Percentiles rank a stretch among this genome's conserved stretches.
Evolutionary conservation across 176 grass and related monocot species (phyloP).

Genomic region (Ampelocalamus luodianensis): DNA sequence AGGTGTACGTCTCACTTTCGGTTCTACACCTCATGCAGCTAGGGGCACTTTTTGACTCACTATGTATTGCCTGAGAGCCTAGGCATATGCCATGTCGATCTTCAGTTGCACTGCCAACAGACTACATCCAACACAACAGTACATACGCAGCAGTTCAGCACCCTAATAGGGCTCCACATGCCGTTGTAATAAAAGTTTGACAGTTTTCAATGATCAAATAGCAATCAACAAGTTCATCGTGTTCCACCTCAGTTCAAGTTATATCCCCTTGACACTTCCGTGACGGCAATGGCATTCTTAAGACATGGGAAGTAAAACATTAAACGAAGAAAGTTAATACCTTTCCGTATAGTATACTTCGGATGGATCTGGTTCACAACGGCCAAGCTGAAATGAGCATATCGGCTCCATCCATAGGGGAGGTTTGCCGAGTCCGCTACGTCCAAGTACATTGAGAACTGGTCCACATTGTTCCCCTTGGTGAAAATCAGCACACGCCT

Average conservation of each 20-base stretch:
- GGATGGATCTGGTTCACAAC: conserved; percentile 86
- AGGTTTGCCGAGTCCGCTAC: conserved; percentile 79
- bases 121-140: conserved; percentile 12
- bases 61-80: not conserved
- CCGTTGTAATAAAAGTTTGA: not conserved
- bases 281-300: not conserved
- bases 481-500: conserved; percentile 96
- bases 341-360: conserved; percentile 84
- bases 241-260: conserved; percentile 29
- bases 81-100: not conserved
- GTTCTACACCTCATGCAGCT: not conserved
- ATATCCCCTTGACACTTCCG: conserved; percentile 20
- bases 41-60: not conserved
- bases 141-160: not conserved
- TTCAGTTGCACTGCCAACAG: not conserved
- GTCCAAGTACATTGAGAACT: conserved; percentile 92
- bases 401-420: conserved; percentile 90
- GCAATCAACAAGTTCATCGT: not conserved
- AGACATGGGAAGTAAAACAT: not conserved
- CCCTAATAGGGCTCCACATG: not conserved
- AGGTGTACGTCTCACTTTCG: not conserved
- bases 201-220: conserved; percentile 3
- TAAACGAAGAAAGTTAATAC: conserved; percentile 47
- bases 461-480: conserved; percentile 97
- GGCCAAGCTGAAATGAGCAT: conserved; percentile 87